Percentiles rank a stretch among this genome's conserved stretches.
These are phyloP conservation scores for Zygosaccharomyces pseudorouxii DNA, from an alignment of 805 yeast genomes.

Conservation along the genomic window DNA sequence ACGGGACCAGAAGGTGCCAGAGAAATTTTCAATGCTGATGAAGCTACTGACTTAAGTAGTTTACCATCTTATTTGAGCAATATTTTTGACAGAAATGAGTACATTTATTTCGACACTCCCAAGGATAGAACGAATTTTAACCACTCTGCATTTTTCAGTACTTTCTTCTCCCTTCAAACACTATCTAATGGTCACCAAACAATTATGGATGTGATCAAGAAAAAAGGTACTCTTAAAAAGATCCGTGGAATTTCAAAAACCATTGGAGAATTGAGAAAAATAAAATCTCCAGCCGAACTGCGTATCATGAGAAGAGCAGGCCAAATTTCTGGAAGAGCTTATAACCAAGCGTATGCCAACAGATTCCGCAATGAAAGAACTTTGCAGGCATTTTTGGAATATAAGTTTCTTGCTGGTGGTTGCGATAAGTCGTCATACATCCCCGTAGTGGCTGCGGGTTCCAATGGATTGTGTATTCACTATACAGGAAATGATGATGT, in stretches of 20 bases:
- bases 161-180: conserved; percentile 28
- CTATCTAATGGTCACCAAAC: conserved; percentile 28
- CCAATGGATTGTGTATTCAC: conserved; percentile 85
- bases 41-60: conserved; percentile 48
- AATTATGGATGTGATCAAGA: conserved; percentile 27
- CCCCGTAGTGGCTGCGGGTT: conserved; percentile 95
- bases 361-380: conserved; percentile 70
- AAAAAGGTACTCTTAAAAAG: conserved; percentile 32
- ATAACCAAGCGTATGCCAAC: conserved; percentile 72
- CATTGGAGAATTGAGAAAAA: conserved; percentile 43
- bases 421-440: conserved; percentile 87
- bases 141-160: conserved; percentile 28
- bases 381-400: conserved; percentile 74
- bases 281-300: conserved; percentile 75
- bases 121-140: conserved; percentile 17
- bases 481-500: conserved; percentile 89
- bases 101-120: conserved; percentile 53
- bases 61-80: conserved; percentile 42
- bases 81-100: conserved; percentile 45
- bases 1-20: conserved; percentile 80
- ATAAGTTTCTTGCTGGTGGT: conserved; percentile 78
- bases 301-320: conserved; percentile 78
- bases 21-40: conserved; percentile 86
- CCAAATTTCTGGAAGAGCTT: conserved; percentile 75
- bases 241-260: conserved; percentile 27